Evolutionary conservation across 2,329 filamentous ascomycete genomes (phyloP).

Genomic region (Exophiala sp.): DNA sequence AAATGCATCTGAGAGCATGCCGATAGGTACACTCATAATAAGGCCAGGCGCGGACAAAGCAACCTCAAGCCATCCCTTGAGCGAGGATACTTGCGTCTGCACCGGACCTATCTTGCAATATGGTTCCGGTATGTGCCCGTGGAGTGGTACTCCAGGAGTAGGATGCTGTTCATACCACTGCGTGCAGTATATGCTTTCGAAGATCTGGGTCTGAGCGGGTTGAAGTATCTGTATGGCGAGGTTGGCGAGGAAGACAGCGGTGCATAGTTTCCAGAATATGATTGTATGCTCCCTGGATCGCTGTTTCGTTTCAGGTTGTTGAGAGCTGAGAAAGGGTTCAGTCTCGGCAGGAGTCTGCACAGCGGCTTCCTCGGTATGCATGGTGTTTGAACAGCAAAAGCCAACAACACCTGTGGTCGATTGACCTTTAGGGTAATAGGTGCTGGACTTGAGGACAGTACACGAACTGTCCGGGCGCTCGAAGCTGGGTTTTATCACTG

Average conservation of each 20-base stretch:
- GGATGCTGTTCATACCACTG: constrained; percentile 43
- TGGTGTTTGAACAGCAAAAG: no score
- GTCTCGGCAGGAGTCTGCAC: no score
- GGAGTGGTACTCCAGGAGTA: constrained; percentile 39
- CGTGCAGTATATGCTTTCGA: constrained; percentile 48
- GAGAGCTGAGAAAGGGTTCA: background rate
- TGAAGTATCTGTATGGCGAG: constrained; percentile 44
- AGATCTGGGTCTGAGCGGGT: constrained; percentile 47
- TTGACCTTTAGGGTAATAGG: no score
- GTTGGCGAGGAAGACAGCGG: constrained; percentile 43
- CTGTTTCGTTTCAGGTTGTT: background rate
- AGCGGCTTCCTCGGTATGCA: no score
- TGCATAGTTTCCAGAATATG: constrained; percentile 32
- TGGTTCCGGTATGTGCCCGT: constrained; percentile 45
- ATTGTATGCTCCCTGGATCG: background rate
- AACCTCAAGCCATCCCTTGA: constrained; percentile 50
- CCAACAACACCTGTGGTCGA: no score
- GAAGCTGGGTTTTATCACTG: no score
- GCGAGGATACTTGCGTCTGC: constrained; percentile 48
- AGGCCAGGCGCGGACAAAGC: constrained; percentile 45
- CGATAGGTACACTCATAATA: constrained; percentile 48
- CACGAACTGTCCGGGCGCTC: no score
- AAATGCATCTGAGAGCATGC: constrained; percentile 47
- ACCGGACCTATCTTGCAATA: constrained; percentile 49
- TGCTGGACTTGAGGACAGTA: no score